Evolutionary conservation across 2,329 filamentous ascomycete species (phyloP).

Genomic region (Hirsutella thompsonii): DNA sequence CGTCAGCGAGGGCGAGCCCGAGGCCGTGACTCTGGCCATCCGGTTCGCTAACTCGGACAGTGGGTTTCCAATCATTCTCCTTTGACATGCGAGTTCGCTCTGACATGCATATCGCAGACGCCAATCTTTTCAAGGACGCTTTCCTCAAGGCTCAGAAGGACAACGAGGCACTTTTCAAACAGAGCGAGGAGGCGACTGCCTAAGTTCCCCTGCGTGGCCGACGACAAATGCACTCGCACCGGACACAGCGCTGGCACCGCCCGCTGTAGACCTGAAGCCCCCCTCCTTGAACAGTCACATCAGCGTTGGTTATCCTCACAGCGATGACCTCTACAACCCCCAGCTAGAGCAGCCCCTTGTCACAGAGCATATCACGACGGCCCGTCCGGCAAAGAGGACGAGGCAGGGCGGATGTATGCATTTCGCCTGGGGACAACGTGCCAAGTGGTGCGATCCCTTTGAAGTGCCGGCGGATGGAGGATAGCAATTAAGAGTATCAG

Average conservation of each 20-base stretch:
- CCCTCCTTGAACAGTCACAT: conserved; percentile 7
- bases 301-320: conserved; percentile 7
- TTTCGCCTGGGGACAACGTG: conserved; percentile 2
- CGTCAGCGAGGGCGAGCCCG: conserved; percentile 94
- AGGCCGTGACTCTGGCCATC: conserved; percentile 91
- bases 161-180: conserved; percentile 75
- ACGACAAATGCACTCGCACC: background rate
- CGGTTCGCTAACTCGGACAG: conserved; percentile 96
- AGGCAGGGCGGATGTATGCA: conserved; percentile 2
- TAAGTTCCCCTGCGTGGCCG: conserved; percentile 6
- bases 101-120: conserved; percentile 44
- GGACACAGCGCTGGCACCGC: conserved; percentile 2
- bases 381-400: conserved; percentile 1
- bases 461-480: conserved; percentile 4
- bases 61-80: conserved; percentile 38
- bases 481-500: conserved; percentile 6
- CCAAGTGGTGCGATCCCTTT: conserved; percentile 2
- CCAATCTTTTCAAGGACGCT: conserved; percentile 93
- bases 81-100: background rate
- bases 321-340: conserved; percentile 4
- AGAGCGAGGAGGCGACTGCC: conserved; percentile 19
- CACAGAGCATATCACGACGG: conserved; percentile 1
- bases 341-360: background rate
- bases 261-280: conserved; percentile 4
- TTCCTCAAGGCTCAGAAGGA: conserved; percentile 96